These are phyloP conservation scores for Alternaria infectoria DNA, from an alignment of 2,329 filamentous ascomycete genomes.

Conservation along the genomic window DNA sequence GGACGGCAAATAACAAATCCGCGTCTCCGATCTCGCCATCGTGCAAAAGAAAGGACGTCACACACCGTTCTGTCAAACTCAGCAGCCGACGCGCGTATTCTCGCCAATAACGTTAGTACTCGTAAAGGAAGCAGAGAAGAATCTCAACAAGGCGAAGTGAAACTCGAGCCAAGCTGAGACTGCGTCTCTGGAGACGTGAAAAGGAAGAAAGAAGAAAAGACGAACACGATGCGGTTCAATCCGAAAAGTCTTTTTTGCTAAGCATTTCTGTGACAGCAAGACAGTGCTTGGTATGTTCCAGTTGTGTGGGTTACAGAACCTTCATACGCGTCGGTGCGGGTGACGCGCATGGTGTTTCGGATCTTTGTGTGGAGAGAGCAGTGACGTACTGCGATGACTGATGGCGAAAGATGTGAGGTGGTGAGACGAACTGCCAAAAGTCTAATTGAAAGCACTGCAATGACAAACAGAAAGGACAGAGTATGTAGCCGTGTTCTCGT, in stretches of 20 bases:
- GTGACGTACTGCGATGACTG: background rate
- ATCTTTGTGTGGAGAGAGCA: background rate
- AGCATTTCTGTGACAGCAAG: constrained; percentile 3
- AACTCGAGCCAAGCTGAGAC: background rate
- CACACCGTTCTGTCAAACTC: background rate
- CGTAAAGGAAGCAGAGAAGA: background rate
- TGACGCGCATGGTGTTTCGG: background rate
- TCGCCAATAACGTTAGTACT: background rate
- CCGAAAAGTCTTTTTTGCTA: background rate
- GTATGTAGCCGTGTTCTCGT: background rate
- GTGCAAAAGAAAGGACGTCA: background rate
- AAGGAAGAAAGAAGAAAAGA: background rate
- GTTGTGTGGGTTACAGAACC: background rate
- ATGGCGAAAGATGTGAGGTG: background rate
- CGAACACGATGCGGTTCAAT: background rate
- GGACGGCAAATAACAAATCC: background rate
- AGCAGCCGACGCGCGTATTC: background rate
- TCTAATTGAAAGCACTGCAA: background rate
- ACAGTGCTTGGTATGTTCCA: constrained; percentile 1
- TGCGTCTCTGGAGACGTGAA: background rate
- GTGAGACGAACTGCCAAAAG: background rate
- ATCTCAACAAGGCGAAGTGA: background rate
- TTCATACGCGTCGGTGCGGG: background rate
- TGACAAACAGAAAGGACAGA: background rate
- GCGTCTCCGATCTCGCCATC: background rate